These are phyloP conservation scores for Eucalyptus brandiana DNA, from an alignment of 345 rosid genomes.

Conservation along the genomic window DNA sequence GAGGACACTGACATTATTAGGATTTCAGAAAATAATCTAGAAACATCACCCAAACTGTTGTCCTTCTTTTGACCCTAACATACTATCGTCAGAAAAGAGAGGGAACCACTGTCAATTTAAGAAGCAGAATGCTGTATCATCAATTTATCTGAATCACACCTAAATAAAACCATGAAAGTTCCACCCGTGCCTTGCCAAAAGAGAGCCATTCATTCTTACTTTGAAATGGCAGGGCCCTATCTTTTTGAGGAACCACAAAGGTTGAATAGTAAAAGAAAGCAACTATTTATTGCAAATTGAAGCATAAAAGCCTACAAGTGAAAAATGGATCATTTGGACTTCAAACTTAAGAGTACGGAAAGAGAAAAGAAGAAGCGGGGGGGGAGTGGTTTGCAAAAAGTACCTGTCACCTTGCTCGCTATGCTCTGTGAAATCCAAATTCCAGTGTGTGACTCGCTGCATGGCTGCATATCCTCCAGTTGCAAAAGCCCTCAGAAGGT, in stretches of 20 bases:
- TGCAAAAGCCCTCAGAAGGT: constrained; percentile 31
- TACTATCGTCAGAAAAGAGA: not conserved
- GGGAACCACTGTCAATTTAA: not conserved
- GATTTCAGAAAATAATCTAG: not conserved
- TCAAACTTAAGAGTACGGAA: no score
- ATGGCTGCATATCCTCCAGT: constrained; percentile 37
- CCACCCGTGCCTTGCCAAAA: not conserved
- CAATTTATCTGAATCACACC: not conserved
- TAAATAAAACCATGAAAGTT: not conserved
- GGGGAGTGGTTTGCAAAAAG: not conserved
- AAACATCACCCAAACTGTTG: not conserved
- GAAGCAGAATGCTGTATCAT: not conserved
- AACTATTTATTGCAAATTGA: not conserved
- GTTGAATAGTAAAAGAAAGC: not conserved
- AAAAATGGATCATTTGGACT: not conserved
- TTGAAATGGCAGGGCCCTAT: not conserved
- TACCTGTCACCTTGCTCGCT: constrained; percentile 28
- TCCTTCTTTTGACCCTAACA: not conserved
- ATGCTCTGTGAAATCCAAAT: constrained; percentile 23
- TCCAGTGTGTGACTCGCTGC: constrained; percentile 30
- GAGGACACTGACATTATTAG: not conserved
- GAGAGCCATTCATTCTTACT: not conserved
- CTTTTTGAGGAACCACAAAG: not conserved
- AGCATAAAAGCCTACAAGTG: not conserved
- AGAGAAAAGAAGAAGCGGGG: no score